Evolutionary conservation across 2,329 filamentous ascomycete species (phyloP).

Genomic region (Orbilia oligospora): DNA sequence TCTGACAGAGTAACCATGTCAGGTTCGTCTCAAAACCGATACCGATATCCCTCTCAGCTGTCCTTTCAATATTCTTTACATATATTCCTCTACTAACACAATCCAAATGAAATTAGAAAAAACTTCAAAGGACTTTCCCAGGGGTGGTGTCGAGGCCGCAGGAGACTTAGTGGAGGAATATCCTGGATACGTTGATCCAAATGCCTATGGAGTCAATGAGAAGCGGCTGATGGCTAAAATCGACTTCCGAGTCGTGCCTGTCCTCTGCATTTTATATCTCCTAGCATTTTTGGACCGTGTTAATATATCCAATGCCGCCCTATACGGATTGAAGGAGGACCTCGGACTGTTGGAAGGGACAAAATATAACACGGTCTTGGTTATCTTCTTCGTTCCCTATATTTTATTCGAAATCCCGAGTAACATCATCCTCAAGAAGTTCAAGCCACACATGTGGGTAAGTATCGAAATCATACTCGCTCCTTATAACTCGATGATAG

Average conservation of each 20-base stretch:
- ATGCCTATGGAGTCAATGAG: conserved; percentile 68
- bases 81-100: conserved; percentile 4
- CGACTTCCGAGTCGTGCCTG: conserved; percentile 79
- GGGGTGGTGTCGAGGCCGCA: conserved; percentile 45
- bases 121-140: conserved; percentile 36
- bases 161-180: conserved; percentile 54
- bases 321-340: conserved; percentile 77
- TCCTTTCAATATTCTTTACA: neutral
- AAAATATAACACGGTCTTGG: conserved; percentile 81
- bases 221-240: conserved; percentile 77
- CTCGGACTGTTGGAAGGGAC: conserved; percentile 72
- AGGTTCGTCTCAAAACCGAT: conserved; percentile 39
- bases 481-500: neutral
- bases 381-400: conserved; percentile 87
- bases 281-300: conserved; percentile 80
- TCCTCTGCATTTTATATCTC: conserved; percentile 79
- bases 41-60: neutral
- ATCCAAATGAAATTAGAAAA: conserved; percentile 43
- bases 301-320: conserved; percentile 83
- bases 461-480: neutral
- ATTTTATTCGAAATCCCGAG: conserved; percentile 78
- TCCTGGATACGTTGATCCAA: conserved; percentile 46
- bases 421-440: conserved; percentile 79
- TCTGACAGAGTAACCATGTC: conserved; percentile 39
- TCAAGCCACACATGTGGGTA: conserved; percentile 77